phyloP scores from a whole-genome alignment of 2,329 filamentous ascomycete species.

The Aspergillus sp. region DNA sequence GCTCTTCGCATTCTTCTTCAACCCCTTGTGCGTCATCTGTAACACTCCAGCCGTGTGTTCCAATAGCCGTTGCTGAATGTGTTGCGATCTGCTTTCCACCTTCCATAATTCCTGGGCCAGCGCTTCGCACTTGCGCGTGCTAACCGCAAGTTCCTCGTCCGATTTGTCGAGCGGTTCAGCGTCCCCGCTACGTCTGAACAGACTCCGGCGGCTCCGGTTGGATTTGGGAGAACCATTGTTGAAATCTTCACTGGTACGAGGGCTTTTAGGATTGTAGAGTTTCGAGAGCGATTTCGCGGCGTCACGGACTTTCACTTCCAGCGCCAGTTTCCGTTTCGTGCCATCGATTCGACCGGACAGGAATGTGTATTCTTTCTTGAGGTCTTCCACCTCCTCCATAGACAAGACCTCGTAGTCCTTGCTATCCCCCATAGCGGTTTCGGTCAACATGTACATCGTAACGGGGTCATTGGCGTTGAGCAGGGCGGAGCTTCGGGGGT shows the following conservation, averaged over 20 bases:
- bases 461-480: conserved; percentile 53
- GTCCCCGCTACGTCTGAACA: conserved; percentile 41
- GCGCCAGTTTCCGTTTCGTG: conserved; percentile 70
- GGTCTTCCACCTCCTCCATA: conserved; percentile 79
- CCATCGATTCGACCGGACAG: conserved; percentile 73
- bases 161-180: conserved; percentile 45
- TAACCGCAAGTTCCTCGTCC: conserved; percentile 66
- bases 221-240: conserved; percentile 37
- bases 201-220: conserved; percentile 48
- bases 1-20: conserved; percentile 52
- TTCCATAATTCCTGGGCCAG: conserved; percentile 72
- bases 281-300: conserved; percentile 80
- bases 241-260: conserved; percentile 42
- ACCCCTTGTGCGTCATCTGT: conserved; percentile 76
- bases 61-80: conserved; percentile 67
- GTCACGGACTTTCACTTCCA: conserved; percentile 92
- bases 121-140: conserved; percentile 77
- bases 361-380: conserved; percentile 78
- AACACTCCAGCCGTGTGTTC: conserved; percentile 90
- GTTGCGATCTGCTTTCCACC: conserved; percentile 68
- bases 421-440: conserved; percentile 87
- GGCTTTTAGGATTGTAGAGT: conserved; percentile 63
- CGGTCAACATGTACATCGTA: conserved; percentile 83
- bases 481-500: conserved; percentile 31
- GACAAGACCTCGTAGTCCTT: conserved; percentile 77